phyloP scores from a whole-genome alignment of 306 rosid genomes.

The Dryas drummondii region DNA sequence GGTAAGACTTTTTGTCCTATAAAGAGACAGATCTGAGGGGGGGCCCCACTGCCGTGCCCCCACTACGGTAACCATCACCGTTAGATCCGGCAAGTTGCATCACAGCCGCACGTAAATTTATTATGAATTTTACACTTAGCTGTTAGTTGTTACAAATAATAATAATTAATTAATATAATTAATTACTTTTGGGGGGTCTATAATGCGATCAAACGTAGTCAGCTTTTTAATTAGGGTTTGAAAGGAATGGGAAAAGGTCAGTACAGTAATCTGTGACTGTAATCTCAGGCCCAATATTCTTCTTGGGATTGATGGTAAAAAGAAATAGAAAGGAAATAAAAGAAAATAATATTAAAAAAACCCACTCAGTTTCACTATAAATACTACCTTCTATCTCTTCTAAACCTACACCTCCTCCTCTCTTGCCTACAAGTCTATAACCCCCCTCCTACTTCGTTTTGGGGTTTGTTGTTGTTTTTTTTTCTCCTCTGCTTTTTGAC shows the following conservation, averaged over 20 bases:
- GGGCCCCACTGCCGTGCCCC: constrained; percentile 56
- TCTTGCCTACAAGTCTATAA: constrained; percentile 1
- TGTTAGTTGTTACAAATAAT: background rate
- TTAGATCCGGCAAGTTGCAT: constrained; percentile 64
- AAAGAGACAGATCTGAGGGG: constrained; percentile 58
- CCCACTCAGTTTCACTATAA: constrained; percentile 57
- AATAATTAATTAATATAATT: background rate
- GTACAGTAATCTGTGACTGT: constrained; percentile 40
- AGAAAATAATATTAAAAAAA: background rate
- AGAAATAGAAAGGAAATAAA: background rate
- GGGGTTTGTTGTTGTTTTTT: background rate
- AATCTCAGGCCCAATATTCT: constrained; percentile 84
- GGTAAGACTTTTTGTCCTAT: background rate
- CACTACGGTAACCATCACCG: constrained; percentile 63
- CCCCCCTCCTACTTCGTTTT: background rate
- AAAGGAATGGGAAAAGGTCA: constrained; percentile 23
- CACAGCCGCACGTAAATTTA: constrained; percentile 57
- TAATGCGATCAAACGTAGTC: constrained; percentile 48
- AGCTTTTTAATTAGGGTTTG: constrained; percentile 54
- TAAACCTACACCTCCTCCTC: constrained; percentile 45
- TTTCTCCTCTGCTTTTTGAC: constrained; percentile 10
- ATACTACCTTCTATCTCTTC: constrained; percentile 40
- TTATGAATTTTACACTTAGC: background rate
- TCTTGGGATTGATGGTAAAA: constrained; percentile 84
- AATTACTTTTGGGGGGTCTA: background rate